Base-by-base conservation (phyloP, 441 rosid genomes). In the Arabidopsis hybrid region DNA sequence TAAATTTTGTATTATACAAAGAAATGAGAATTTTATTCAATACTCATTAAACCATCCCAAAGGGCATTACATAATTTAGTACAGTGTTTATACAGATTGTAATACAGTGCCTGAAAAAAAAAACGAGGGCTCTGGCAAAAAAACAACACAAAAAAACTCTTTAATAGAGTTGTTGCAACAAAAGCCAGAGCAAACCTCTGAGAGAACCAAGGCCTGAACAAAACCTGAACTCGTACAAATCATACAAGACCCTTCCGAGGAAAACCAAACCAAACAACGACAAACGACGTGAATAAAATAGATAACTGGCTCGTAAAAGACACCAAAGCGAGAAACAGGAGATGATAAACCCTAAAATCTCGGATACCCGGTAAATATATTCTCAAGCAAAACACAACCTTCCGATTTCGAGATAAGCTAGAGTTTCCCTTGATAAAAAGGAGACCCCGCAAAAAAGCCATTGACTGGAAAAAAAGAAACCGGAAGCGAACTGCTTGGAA, bases 381-480 rank as follows among this genome's bases (percentile, higher is more conserved):
- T 64, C 71, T 39, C 79, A 69, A 70, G 75, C 70, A 75, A 62
- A 12, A 57, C 31, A 39, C 32, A 46, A 63, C 39, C 38, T 63
- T 69, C 71, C 66, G 62, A 21, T 76, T 70, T 64, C 56, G 1
- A 1, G 12, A 9, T 56, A 63, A 70, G 71, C 75, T 10, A 69
- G 71, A 62, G 65, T 47, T 53, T 21, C 51, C 51, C 5, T 8
- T 8, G 26, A n/a, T 46, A n/a, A n/a, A 45, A 7, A 47, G 34
- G 21, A 52, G 13, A 47, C 71, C 8, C 66, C 10, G 67, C 65
- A 64, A 69, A 76, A 76, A 76, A 69, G 63, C 43, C 71, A 76
- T 63, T 69, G 52, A 56, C 75, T 76, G 79, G 71, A 49, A 56
- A 76, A 76, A 76, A 39, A 18, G 75, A 76, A 70, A 64, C 62